Evolutionary conservation across 2,329 filamentous ascomycete genomes (phyloP), one percentile per base, ranked within the genome.

Genomic region (Neonectria magnoliae): DNA sequence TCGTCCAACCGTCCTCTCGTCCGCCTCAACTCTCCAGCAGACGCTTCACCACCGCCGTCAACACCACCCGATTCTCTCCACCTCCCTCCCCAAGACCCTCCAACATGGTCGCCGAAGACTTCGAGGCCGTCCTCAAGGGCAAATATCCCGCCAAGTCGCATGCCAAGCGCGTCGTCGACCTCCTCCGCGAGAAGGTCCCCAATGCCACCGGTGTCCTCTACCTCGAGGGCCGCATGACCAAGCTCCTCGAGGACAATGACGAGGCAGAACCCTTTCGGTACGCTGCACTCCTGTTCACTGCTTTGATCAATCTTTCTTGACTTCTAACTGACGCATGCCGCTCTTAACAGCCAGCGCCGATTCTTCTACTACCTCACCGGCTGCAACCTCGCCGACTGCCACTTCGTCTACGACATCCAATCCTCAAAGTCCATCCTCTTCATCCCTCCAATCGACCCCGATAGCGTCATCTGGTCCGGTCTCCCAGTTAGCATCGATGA

Each of bases 341-440:
- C 1, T 18, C 33, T 27, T 5, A 10, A 52, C 71, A 94, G 93
- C 69, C 94, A 98, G 81, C 92, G 94, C 68, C 91, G 96, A 60
- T 93, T 90, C 79, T 99, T 99, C 83, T 98, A 92, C 87, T 99
- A 99, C 80, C 85, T 98, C 48, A 95, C 93, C 25, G 96, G 96
- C 72, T 97, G 84, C 76, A 86, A 90, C 67, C 85, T 97, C 31
- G 87, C 94, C 64, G 94, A 98, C 79, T 91, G 91, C 73, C 90
- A 90, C 76, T 87, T 93, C 65, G 87, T 91, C 61, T 97, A 98
- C 83, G 91, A 97, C 69, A 90, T 97, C 62, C 83, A 87, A 50
- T 85, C 88, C 52, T 86, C 89, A 69, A 88, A 89, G 72, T 87
- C 94, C 44, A 97, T 91, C 3, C 88, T 99, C 53, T 99, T 94